These are phyloP conservation scores for Penicillium brasilianum DNA, from an alignment of 2,329 filamentous ascomycete species.

Conservation along the genomic window DNA sequence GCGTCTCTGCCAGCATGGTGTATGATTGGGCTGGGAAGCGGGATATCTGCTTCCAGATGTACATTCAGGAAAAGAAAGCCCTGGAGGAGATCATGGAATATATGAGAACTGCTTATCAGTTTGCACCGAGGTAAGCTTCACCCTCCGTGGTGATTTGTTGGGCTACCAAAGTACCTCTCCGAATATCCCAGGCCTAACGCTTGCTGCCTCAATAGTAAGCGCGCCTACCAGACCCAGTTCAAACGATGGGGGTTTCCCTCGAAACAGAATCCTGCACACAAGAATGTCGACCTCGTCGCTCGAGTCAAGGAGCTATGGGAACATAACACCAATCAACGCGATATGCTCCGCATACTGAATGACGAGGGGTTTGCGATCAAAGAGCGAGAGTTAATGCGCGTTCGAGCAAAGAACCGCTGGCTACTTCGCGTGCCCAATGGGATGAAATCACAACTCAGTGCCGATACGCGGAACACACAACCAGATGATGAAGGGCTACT, in stretches of 20 bases:
- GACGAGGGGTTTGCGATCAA: conserved; percentile 76
- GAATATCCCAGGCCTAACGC: background rate
- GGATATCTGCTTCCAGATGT: conserved; percentile 70
- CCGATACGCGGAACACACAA: conserved; percentile 32
- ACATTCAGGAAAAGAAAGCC: conserved; percentile 75
- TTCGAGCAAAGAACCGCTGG: conserved; percentile 72
- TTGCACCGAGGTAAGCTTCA: conserved; percentile 68
- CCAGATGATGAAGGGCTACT: conserved; percentile 46
- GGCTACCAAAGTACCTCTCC: background rate
- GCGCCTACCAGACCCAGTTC: conserved; percentile 76
- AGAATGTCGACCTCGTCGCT: conserved; percentile 68
- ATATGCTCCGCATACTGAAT: conserved; percentile 73
- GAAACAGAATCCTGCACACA: conserved; percentile 74
- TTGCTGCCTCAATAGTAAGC: conserved; percentile 57
- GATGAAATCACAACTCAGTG: conserved; percentile 53
- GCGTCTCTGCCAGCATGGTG: conserved; percentile 46
- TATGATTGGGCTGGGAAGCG: conserved; percentile 72
- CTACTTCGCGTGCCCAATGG: conserved; percentile 66
- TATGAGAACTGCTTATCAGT: conserved; percentile 68
- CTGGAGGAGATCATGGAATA: conserved; percentile 76
- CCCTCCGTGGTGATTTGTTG: conserved; percentile 5
- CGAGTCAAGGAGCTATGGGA: conserved; percentile 80
- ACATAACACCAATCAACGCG: conserved; percentile 70
- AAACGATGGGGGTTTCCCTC: conserved; percentile 79
- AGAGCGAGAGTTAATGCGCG: conserved; percentile 70